Base-by-base conservation (phyloP, 2,329 filamentous ascomycete genomes). In the Botryotinia narcissicola region DNA sequence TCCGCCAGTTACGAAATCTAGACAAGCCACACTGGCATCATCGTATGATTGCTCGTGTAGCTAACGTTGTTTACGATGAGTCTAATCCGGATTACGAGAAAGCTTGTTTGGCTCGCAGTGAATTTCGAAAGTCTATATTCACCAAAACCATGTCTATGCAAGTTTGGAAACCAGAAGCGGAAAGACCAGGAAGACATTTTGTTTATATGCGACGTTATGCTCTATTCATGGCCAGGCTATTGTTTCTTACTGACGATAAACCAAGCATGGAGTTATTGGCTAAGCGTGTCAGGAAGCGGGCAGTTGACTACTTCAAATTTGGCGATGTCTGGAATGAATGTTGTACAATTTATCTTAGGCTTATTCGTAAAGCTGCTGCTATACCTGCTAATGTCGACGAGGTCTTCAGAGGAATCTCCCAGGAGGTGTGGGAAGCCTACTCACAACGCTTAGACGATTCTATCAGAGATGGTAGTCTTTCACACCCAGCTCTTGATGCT, bases 11-110 rank as follows among this genome's bases (percentile, higher is more conserved):
- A 29, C 76, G 78, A 48, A 77, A 74, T 67, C 88, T 89, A 4
- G 91, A 93, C 80, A 93, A 93, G 80, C 87, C 90, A 4, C 90
- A 91, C 76, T 93, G 91, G 91, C 91, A 93, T 80, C 91, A 93
- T 80, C 87, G 91, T 25, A 92, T 93, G 85, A 88, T 90, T 70
- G 85, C 86, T 71, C 86, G 90, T 75, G 86, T 86, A 73, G 90
- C 89, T 9, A 87, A 87, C 76, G 85, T 91, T 59, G 83, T 91
- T 10, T 92, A 89, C 76, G 86, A 91, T 73, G 87, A 87, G 59
- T 81, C 83, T 3, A 78, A 82, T 18, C 84, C 84, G 63, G 85
- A 87, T 70, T 80, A 84, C 29, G 83, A 75, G 2, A 73, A 77
- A 61, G 85, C 87, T 18, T 86, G 87, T 3, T 87, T 84, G 44